Evolutionary conservation across 2,329 filamentous ascomycete genomes (phyloP).

Genomic region (Sclerotinia glacialis): DNA sequence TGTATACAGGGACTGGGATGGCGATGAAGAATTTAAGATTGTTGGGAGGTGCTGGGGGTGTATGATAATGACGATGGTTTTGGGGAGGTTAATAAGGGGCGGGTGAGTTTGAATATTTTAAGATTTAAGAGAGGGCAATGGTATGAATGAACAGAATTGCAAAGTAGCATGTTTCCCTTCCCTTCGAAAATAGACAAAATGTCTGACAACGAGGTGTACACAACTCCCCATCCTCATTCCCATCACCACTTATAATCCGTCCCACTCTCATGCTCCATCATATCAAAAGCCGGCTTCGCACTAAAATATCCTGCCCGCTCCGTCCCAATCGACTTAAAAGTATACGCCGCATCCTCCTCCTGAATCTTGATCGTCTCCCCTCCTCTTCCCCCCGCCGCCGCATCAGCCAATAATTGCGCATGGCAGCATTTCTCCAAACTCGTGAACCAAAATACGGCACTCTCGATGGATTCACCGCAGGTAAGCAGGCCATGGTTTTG

Average conservation of each 20-base stretch:
- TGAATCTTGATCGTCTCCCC: slow-evolving; percentile 63
- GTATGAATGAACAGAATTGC: no score
- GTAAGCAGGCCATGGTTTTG: slow-evolving; percentile 56
- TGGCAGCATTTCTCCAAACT: slow-evolving; percentile 50
- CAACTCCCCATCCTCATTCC: neutral
- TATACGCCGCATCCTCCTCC: slow-evolving; percentile 65
- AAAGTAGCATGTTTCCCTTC: no score
- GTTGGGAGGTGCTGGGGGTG: no score
- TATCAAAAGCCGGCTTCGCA: slow-evolving; percentile 68
- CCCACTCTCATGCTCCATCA: slow-evolving; percentile 56
- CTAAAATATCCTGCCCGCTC: slow-evolving; percentile 65
- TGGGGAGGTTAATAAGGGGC: no score
- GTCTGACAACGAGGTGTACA: no score
- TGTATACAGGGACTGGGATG: no score
- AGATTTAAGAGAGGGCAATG: no score
- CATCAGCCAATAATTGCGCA: slow-evolving; percentile 53
- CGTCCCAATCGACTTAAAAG: slow-evolving; percentile 62
- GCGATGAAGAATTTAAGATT: no score
- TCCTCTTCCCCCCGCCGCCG: slow-evolving; percentile 60
- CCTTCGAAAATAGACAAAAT: neutral
- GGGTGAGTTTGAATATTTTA: no score
- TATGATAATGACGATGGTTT: no score
- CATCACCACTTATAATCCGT: slow-evolving; percentile 37
- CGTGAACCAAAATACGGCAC: slow-evolving; percentile 54
- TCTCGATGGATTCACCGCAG: slow-evolving; percentile 49